Conservation (phyloP, 768 basidiomycete genomes). For the Boletus insuetus region DNA sequence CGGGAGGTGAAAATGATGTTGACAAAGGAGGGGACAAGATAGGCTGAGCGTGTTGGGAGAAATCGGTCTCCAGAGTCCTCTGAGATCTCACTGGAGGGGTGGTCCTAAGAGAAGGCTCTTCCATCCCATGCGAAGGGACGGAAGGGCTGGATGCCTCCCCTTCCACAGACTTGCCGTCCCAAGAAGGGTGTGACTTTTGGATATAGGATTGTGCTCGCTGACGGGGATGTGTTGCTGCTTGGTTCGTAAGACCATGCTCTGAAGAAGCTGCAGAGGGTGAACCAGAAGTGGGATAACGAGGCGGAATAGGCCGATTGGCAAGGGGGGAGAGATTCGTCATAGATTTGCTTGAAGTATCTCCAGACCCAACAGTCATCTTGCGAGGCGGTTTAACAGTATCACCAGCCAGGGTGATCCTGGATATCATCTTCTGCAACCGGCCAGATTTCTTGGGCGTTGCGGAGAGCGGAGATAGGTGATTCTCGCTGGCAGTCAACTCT, state of each 20-base stretch:
- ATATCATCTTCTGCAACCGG: slow-evolving; percentile 80
- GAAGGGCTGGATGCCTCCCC: slow-evolving; percentile 4
- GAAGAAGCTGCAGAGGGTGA: slow-evolving; percentile 47
- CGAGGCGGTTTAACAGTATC: slow-evolving; percentile 32
- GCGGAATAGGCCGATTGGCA: slow-evolving; percentile 60
- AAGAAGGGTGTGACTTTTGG: slow-evolving; percentile 21
- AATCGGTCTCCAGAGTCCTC: slow-evolving; percentile 3
- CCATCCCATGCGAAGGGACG: slow-evolving; percentile 5
- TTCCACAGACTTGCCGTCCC: slow-evolving; percentile 16
- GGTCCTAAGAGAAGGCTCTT: background rate
- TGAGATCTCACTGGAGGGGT: slow-evolving; percentile 4
- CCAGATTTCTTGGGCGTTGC: slow-evolving; percentile 45
- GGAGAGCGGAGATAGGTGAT: slow-evolving; percentile 39
- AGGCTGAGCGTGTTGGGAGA: slow-evolving; percentile 1
- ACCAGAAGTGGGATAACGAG: slow-evolving; percentile 47
- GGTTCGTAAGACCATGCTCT: slow-evolving; percentile 26
- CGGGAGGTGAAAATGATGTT: slow-evolving; percentile 1
- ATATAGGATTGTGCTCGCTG: slow-evolving; percentile 28
- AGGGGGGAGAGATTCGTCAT: slow-evolving; percentile 45
- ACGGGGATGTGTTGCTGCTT: slow-evolving; percentile 16
- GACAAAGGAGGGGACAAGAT: slow-evolving; percentile 3
- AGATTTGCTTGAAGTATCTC: slow-evolving; percentile 30
- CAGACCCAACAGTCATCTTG: slow-evolving; percentile 27
- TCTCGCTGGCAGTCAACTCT: slow-evolving; percentile 38
- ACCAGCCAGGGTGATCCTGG: slow-evolving; percentile 58